Conservation (phyloP, 129 eudicot genomes). For the Pulicaria dysenterica region DNA sequence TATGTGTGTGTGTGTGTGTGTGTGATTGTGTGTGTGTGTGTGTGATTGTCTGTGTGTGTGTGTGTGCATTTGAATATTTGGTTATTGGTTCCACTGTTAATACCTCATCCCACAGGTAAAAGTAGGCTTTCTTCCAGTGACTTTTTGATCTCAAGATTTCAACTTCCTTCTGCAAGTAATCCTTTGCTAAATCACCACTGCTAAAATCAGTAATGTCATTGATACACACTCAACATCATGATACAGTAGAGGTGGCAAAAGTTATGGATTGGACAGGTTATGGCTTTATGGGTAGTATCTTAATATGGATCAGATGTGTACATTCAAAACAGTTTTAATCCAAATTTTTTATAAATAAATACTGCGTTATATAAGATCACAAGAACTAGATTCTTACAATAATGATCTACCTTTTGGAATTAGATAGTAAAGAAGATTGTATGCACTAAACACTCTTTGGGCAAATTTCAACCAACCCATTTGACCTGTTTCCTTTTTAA, state of each 20-base stretch:
- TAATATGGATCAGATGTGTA: not conserved
- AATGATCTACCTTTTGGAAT: not conserved
- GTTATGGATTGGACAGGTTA: not conserved
- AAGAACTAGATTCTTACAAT: not conserved
- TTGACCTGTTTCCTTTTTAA: not conserved
- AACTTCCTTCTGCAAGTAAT: conserved; percentile 78
- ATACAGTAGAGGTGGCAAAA: conserved; percentile 17
- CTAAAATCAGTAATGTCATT: conserved; percentile 37
- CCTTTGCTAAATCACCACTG: conserved; percentile 77
- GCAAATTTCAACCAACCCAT: conserved; percentile 2
- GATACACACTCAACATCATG: conserved; percentile 7
- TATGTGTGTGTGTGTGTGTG: no score
- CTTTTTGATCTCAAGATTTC: conserved; percentile 77
- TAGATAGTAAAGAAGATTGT: not conserved
- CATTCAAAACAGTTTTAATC: conserved; percentile 2
- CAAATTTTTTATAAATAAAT: not conserved
- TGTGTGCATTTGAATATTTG: not conserved
- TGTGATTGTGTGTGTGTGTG: no score
- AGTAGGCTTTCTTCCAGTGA: conserved; percentile 98
- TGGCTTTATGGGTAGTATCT: not conserved
- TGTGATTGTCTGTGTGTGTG: no score
- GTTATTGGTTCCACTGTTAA: conserved; percentile 19
- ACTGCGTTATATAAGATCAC: not conserved
- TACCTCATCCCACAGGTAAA: conserved; percentile 99
- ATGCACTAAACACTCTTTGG: not conserved